Evolutionary conservation across 495 filamentous ascomycete genomes (phyloP).

Genomic region (Emericellopsis terricola): DNA sequence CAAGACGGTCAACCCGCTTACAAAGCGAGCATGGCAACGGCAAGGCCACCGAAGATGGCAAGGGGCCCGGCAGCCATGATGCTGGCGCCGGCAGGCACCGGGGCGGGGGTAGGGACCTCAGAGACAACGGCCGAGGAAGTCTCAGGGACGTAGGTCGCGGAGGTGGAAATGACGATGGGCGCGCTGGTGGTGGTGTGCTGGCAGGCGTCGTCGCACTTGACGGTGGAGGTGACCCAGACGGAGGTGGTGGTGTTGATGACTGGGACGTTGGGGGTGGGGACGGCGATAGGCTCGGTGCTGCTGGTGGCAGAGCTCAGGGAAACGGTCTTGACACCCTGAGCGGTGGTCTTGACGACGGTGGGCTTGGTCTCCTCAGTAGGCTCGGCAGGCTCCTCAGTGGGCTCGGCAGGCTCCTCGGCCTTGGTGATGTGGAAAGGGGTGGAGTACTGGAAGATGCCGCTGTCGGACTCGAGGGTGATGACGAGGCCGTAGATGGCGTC

Average conservation of each 20-base stretch:
- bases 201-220: constrained; percentile 5
- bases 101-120: constrained; percentile 3
- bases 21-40: constrained; percentile 21
- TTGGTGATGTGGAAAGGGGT: constrained; percentile 27
- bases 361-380: background rate
- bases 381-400: constrained; percentile 5
- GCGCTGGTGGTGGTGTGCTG: no score
- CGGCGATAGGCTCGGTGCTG: constrained; percentile 4
- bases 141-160: constrained; percentile 1
- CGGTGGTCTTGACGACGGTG: constrained; percentile 5
- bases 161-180: constrained; percentile 5
- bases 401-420: constrained; percentile 10
- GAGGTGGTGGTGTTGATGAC: constrained; percentile 4
- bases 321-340: constrained; percentile 6
- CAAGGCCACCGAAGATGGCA: constrained; percentile 20
- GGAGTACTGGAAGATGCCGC: constrained; percentile 26
- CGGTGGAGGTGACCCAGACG: constrained; percentile 5
- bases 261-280: background rate
- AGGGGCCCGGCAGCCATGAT: constrained; percentile 18
- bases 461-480: constrained; percentile 17
- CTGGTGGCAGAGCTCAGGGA: constrained; percentile 4
- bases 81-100: no score
- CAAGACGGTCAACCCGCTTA: constrained; percentile 16
- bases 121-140: background rate
- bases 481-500: constrained; percentile 24